phyloP scores from a whole-genome alignment of 495 filamentous ascomycete species.

The Lophiotrema nucula region DNA sequence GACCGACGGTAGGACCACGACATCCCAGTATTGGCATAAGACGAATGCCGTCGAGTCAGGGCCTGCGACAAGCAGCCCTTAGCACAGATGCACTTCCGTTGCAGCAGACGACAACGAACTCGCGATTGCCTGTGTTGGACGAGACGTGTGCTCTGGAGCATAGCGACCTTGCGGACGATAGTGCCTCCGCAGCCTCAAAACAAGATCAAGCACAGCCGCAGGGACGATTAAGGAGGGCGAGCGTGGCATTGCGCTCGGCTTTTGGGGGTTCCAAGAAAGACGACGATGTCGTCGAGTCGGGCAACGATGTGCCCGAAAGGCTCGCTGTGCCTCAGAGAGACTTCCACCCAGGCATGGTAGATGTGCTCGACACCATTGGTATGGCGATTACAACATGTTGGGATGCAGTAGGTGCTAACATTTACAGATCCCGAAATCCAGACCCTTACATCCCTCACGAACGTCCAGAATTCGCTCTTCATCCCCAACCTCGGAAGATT shows the following conservation, averaged over 20 bases:
- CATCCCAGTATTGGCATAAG: slow-evolving; percentile 31
- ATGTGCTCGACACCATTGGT: slow-evolving; percentile 59
- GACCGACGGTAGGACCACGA: slow-evolving; percentile 10
- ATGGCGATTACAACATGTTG: not conserved
- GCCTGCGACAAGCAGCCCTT: not conserved
- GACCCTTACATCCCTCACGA: slow-evolving; percentile 70
- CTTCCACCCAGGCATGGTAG: slow-evolving; percentile 47
- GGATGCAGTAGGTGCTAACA: not conserved
- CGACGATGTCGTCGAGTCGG: not conserved
- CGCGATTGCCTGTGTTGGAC: slow-evolving; percentile 14
- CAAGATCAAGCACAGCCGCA: not conserved
- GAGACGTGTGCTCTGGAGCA: slow-evolving; percentile 15
- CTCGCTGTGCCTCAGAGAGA: not conserved
- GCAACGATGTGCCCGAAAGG: not conserved
- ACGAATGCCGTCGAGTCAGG: slow-evolving; percentile 16
- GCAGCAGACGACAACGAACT: not conserved
- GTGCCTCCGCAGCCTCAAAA: no score
- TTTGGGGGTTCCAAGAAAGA: slow-evolving; percentile 4
- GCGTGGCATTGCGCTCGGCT: slow-evolving; percentile 12
- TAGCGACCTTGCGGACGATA: no score
- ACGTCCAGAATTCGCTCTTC: slow-evolving; percentile 78
- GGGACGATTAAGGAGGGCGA: slow-evolving; percentile 18
- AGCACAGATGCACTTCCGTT: not conserved
- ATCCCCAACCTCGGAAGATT: slow-evolving; percentile 57
- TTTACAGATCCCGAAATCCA: slow-evolving; percentile 69